Conservation (phyloP, 2,329 filamentous ascomycete genomes). For the Hypoxylon sp. region DNA sequence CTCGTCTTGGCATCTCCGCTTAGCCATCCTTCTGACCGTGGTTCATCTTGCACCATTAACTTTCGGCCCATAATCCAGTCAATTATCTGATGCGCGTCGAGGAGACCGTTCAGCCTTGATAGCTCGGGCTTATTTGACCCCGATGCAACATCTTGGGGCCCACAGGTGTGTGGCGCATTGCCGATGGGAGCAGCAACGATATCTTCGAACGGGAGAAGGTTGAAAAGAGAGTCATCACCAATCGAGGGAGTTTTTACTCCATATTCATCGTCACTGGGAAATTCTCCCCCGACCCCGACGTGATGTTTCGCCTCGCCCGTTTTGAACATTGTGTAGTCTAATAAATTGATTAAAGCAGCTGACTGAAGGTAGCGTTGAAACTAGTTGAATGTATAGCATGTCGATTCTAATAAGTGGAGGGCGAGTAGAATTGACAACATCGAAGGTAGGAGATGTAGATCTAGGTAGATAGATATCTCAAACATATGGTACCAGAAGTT, state of each 20-base stretch:
- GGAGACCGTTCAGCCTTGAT: conserved; percentile 20
- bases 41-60: conserved; percentile 11
- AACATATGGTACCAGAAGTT: neutral
- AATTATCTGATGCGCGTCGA: conserved; percentile 23
- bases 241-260: neutral
- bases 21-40: neutral
- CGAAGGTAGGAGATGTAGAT: neutral
- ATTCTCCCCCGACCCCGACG: conserved; percentile 1
- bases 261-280: conserved; percentile 21
- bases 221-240: conserved; percentile 29
- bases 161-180: neutral
- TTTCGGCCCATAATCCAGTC: conserved; percentile 39
- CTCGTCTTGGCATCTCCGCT: neutral
- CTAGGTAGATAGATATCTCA: neutral
- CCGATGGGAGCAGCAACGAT: neutral
- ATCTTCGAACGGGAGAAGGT: conserved; percentile 34
- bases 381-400: neutral
- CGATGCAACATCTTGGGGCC: neutral
- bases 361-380: neutral
- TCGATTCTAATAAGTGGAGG: neutral
- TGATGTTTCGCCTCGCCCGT: neutral
- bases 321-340: conserved; percentile 10
- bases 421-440: neutral
- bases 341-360: neutral
- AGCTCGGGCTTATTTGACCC: neutral